Conservation (phyloP, 805 yeast genomes). For the Candida nemodendra region DNA sequence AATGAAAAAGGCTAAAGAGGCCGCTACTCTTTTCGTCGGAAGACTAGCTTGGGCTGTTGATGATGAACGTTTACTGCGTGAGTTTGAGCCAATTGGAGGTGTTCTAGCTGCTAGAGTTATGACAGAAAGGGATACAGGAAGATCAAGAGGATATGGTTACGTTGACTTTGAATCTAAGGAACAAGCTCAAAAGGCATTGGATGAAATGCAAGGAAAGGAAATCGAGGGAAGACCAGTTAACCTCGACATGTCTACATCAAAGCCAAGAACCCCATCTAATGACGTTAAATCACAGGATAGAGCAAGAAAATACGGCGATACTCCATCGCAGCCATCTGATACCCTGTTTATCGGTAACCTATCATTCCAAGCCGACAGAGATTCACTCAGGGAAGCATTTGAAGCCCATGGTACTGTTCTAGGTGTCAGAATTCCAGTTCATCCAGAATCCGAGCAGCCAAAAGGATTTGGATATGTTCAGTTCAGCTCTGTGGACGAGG, state of each 20-base stretch:
- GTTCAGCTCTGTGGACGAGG: slow-evolving; percentile 82
- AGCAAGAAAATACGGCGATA: slow-evolving; percentile 88
- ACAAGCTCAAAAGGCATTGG: slow-evolving; percentile 82
- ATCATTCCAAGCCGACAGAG: slow-evolving; percentile 86
- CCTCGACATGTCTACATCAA: slow-evolving; percentile 86
- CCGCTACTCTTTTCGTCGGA: slow-evolving; percentile 92
- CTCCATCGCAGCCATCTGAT: slow-evolving; percentile 89
- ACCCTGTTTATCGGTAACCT: slow-evolving; percentile 95
- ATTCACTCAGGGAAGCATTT: slow-evolving; percentile 69
- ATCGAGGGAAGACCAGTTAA: slow-evolving; percentile 96
- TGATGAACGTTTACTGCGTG: slow-evolving; percentile 88
- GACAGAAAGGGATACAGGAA: slow-evolving; percentile 78
- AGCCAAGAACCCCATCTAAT: slow-evolving; percentile 56
- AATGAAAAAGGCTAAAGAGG: slow-evolving; percentile 60
- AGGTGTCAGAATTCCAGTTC: slow-evolving; percentile 94
- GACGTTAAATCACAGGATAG: slow-evolving; percentile 62
- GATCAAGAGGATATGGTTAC: slow-evolving; percentile 96
- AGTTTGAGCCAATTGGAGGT: slow-evolving; percentile 81
- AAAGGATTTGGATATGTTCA: slow-evolving; percentile 99
- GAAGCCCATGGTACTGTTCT: slow-evolving; percentile 77
- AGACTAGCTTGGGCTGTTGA: slow-evolving; percentile 97
- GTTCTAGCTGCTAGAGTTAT: slow-evolving; percentile 88
- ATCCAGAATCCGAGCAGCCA: slow-evolving; percentile 98
- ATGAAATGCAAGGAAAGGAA: slow-evolving; percentile 86
- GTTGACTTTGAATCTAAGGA: slow-evolving; percentile 84